Evolutionary conservation across 2,329 filamentous ascomycete species (phyloP), one percentile per base, ranked within the genome.

Genomic region (Sporothrix brasiliensis): DNA sequence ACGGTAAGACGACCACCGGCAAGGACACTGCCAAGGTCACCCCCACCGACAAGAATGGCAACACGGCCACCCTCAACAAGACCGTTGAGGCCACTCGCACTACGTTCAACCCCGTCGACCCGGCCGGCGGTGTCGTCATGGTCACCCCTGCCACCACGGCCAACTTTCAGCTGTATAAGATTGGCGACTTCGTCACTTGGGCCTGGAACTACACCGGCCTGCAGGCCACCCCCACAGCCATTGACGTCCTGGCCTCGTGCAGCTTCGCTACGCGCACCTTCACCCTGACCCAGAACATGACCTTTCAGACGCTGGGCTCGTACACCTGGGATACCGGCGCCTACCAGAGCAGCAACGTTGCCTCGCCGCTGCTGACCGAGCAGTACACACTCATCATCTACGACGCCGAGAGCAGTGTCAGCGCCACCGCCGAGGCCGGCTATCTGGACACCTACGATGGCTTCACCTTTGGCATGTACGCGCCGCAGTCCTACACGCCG

Each of bases 141-240:
- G 74, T 85, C 58, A 84, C 81, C 1, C 88, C 88, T 0, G 79
- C 81, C 52, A 78, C 81, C 7, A 81, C 80, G 3, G 76, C 79
- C 13, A 80, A 81, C 34, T 81, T 82, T 11, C 81, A 84, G 71
- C 81, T 88, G 53, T 89, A 86, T 82, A 87, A 87, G 76, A 87
- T 90, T 72, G 85, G 86, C 72, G 84, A 89, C 75, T 81, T 81
- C 58, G 80, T 89, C 56, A 89, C 87, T 16, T 88, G 86, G 78
- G 83, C 79, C 61, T 91, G 88, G 87, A 90, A 90, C 79, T 90
- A 89, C 80, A 90, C 88, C 3, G 84, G 84, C 58, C 78, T 91
- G 41, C 81, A 83, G 69, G 86, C 80, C 34, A 85, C 82, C 1
- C 88, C 88, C 1, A 87, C 85, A 3, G 88, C 87, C 53, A 76